A percentile compares a stretch with the other conserved stretches of the same genome.
These are phyloP conservation scores for Ophiostoma perfectum DNA, from an alignment of 2,329 filamentous ascomycete genomes.

Conservation along the genomic window DNA sequence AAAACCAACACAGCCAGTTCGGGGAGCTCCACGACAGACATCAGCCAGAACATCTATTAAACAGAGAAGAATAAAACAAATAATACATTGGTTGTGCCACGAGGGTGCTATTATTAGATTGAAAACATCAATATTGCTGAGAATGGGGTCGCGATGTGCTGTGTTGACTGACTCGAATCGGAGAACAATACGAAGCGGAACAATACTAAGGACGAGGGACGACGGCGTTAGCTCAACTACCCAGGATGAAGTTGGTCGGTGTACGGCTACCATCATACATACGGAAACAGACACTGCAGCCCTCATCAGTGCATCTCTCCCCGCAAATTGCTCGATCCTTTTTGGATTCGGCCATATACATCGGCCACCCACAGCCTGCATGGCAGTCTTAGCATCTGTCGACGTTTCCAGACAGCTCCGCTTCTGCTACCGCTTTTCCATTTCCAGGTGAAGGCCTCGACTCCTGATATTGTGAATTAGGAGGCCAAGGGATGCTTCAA, in stretches of 20 bases:
- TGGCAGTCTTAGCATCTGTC: neutral
- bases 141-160: neutral
- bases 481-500: neutral
- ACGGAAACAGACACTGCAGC: neutral
- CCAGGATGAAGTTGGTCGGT: neutral
- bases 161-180: neutral
- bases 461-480: neutral
- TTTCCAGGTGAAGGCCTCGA: neutral
- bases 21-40: too few relatives aligned
- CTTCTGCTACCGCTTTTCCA: neutral
- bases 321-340: neutral
- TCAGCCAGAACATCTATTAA: too few relatives aligned
- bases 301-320: neutral
- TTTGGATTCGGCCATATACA: too few relatives aligned
- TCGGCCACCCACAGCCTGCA: too few relatives aligned
- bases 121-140: too few relatives aligned
- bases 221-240: neutral
- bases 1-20: too few relatives aligned
- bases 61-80: too few relatives aligned
- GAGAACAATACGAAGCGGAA: constrained; percentile 4
- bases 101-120: too few relatives aligned
- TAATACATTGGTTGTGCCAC: too few relatives aligned
- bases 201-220: neutral
- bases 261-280: neutral
- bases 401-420: neutral